Evolutionary conservation across 305 asterid genomes (phyloP), one percentile per base, ranked within the genome.

Genomic region (Stenogyne calaminthoides): DNA sequence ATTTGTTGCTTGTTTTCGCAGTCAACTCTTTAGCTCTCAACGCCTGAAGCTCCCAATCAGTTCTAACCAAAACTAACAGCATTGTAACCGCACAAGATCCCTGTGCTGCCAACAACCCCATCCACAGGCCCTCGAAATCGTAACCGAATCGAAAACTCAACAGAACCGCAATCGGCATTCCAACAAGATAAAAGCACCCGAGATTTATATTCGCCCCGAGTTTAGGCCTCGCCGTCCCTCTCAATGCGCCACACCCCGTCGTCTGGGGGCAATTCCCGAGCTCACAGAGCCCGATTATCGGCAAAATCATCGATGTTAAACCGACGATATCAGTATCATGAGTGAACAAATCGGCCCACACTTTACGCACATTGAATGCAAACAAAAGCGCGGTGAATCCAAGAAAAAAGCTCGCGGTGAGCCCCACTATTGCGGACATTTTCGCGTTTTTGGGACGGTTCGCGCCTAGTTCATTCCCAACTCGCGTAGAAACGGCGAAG

Each of bases 201-300:
- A 85, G 68, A 16, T 85, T 85, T 47, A 85, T 81, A 4, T 85
- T 83, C 0, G 90, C 90, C 63, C 75, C 90, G 69, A 75, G 47
- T 34, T 77, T 77, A 0, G 90, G 87, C 76, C 90, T 60, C 0
- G 87, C 90, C 3, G 90, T 72, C 0, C 88, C 90, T 18, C 90
- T 59, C 60, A 85, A 25, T 0, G 74, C 89, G 6, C 89, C 89
- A 16, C 85, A 80, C 4, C 82, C 84, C 0, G 84, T 76, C 12
- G 89, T 85, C 78, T 85, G 89, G 20, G 87, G 89, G 72, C 89
- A 83, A 66, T 85, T 85, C 6, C 90, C 90, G 18, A 85, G 84
- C 69, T 85, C 89, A 42, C 89, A 85, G 0, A 85, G 69, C 59
- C 87, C 89, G 22, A 85, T 79, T 27, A 85, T 77, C 0, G 90